Evolutionary conservation across 225 moss, liverwort and hornwort species (phyloP).

Genomic region (Straminergon stramineum): DNA sequence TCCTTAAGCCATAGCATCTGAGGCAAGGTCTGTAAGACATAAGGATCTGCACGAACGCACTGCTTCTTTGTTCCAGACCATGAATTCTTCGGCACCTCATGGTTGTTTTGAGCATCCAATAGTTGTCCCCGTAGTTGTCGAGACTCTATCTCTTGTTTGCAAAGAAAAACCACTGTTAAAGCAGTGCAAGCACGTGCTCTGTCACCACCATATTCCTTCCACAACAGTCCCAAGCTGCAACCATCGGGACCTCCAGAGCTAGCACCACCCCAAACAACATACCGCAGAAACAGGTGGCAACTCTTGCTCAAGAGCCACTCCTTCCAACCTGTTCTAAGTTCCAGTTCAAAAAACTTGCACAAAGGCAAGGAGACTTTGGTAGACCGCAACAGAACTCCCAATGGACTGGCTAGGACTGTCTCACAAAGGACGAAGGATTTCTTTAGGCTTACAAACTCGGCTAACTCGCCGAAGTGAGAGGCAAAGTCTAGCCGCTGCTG

Average conservation of each 20-base stretch:
- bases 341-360: constrained; percentile 16
- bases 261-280: constrained; percentile 26
- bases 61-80: constrained; percentile 34
- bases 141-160: background rate
- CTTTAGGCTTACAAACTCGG: background rate
- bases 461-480: constrained; percentile 6
- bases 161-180: constrained; percentile 5
- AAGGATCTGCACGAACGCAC: constrained; percentile 7
- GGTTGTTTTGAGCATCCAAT: background rate
- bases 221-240: constrained; percentile 31
- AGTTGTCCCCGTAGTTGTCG: background rate
- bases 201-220: constrained; percentile 39
- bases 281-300: constrained; percentile 17
- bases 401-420: constrained; percentile 12
- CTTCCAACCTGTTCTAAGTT: constrained; percentile 16
- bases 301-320: constrained; percentile 29
- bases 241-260: background rate
- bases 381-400: constrained; percentile 24
- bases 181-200: constrained; percentile 22
- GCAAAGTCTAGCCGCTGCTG: constrained; percentile 29
- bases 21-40: background rate
- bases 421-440: constrained; percentile 25
- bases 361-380: constrained; percentile 6
- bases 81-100: background rate
- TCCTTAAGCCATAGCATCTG: constrained; percentile 2